phyloP scores from a whole-genome alignment of 129 eudicot genomes.

The Dittrichia graveolens region DNA sequence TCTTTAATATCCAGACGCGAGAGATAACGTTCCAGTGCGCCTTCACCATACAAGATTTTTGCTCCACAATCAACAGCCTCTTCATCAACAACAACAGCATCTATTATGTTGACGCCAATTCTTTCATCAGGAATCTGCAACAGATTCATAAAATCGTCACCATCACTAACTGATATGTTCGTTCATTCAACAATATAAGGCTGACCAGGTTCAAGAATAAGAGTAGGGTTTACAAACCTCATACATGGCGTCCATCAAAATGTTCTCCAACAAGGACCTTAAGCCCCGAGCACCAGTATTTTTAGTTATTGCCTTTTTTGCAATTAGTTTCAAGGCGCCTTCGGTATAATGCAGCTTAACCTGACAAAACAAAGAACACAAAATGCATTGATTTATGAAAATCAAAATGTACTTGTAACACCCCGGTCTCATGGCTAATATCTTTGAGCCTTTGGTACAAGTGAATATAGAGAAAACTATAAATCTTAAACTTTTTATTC shows the following conservation, averaged over 20 bases:
- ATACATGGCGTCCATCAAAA: slow-evolving; percentile 82
- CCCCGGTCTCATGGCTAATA: no score
- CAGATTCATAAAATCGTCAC: background rate
- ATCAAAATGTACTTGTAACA: background rate
- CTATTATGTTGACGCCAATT: slow-evolving; percentile 65
- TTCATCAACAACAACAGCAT: slow-evolving; percentile 71
- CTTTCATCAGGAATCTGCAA: slow-evolving; percentile 86
- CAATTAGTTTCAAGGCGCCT: slow-evolving; percentile 64
- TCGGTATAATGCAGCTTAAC: slow-evolving; percentile 74
- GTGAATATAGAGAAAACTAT: no score
- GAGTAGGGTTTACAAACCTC: slow-evolving; percentile 48
- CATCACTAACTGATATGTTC: background rate
- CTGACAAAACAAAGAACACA: slow-evolving; percentile 31
- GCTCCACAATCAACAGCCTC: slow-evolving; percentile 75
- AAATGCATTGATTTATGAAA: slow-evolving; percentile 16
- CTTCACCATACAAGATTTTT: slow-evolving; percentile 70
- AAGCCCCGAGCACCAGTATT: slow-evolving; percentile 86
- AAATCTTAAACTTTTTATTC: no score
- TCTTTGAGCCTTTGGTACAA: no score
- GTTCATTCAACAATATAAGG: background rate
- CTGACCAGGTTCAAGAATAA: slow-evolving; percentile 3
- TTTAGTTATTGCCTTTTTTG: slow-evolving; percentile 64
- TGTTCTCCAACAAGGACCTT: slow-evolving; percentile 66
- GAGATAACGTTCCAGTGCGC: slow-evolving; percentile 59
- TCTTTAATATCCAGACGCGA: slow-evolving; percentile 42